Percentiles rank a stretch among this genome's conserved stretches.
Evolutionary conservation across 768 basidiomycete genomes (phyloP).

Genomic region (Boletales sp.): DNA sequence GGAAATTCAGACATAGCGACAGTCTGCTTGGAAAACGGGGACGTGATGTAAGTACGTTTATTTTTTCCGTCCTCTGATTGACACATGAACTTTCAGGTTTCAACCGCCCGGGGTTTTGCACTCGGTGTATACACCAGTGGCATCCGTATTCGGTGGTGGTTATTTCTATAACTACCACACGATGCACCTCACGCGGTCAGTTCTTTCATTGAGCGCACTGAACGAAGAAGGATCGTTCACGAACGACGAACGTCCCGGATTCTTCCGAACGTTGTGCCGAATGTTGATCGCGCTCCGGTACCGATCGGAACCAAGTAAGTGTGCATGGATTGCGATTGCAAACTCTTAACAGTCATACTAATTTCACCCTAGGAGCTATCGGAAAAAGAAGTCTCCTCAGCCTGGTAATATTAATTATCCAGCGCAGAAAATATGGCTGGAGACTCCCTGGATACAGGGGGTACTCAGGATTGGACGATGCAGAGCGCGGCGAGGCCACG

Average conservation of each 20-base stretch:
- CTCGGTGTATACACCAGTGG: background rate
- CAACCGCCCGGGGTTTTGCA: background rate
- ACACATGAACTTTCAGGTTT: background rate
- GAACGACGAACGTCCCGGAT: background rate
- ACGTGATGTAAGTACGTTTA: background rate
- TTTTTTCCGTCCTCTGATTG: background rate
- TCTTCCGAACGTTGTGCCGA: background rate
- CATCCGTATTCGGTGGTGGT: background rate
- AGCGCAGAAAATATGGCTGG: too few relatives aligned
- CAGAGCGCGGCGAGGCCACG: too few relatives aligned
- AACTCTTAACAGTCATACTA: too few relatives aligned
- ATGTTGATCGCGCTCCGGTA: background rate
- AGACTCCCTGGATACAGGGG: too few relatives aligned
- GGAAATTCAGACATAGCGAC: background rate
- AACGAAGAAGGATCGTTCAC: background rate
- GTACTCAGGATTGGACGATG: too few relatives aligned
- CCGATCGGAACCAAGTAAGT: background rate
- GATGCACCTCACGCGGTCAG: background rate
- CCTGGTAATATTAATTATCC: too few relatives aligned
- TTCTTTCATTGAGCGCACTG: background rate
- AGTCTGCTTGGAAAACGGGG: conserved; percentile 1
- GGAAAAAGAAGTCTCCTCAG: too few relatives aligned
- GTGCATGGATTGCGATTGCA: too few relatives aligned
- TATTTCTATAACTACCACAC: conserved; percentile 5
- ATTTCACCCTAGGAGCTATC: too few relatives aligned